Base-by-base conservation (phyloP, 2,329 filamentous ascomycete species). In the Diaporthe batatas region DNA sequence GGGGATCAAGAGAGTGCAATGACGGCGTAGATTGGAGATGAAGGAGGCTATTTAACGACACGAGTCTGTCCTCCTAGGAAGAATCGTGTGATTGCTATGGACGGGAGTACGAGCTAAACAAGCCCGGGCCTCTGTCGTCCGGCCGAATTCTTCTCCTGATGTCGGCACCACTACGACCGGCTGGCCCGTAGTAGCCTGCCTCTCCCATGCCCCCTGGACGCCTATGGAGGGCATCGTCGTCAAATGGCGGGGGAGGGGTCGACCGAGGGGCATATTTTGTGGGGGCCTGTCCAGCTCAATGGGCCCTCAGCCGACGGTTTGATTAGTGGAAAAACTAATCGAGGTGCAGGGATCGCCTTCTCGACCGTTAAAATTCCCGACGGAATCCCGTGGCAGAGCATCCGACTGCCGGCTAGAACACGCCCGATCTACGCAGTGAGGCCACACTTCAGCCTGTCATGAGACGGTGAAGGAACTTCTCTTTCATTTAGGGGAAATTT, bases 281-380 rank as follows among this genome's bases (percentile, higher is more conserved):
- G 70, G 71, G 72, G 42, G 23, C 25, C 49, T 68, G 44, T 69
- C 70, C 65, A 57, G 68, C 18, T 62, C 68, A 44, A 62, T 54
- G 55, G 55, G 34, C n/a, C 29, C 32, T 10, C n/a, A 39, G 10
- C 16, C 39, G 32, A 59, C 32, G 42, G 21, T 47, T 29, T 74
- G 53, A 73, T 74, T 74, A 55, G 53, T 74, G 73, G 73, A 75
- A 73, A 73, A 74, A 57, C 57, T 62, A 53, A 44, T 62, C 25
- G 6, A 16, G 23, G 3, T 5, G 34, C 68, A 70, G 42, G 68
- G 68, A 62, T 70, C 44, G 4, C n/a, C 53, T 6, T 34, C 39
- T 57, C 68, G 62, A 67, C 47, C 14, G 32, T 53, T 51, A 39
- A 62, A 53, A 67, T 67, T 67, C 62, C 62, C 62, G 62, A 67